Conservation (phyloP, 1,139 yeast genomes). For the Wickerhamomyces sp. region DNA sequence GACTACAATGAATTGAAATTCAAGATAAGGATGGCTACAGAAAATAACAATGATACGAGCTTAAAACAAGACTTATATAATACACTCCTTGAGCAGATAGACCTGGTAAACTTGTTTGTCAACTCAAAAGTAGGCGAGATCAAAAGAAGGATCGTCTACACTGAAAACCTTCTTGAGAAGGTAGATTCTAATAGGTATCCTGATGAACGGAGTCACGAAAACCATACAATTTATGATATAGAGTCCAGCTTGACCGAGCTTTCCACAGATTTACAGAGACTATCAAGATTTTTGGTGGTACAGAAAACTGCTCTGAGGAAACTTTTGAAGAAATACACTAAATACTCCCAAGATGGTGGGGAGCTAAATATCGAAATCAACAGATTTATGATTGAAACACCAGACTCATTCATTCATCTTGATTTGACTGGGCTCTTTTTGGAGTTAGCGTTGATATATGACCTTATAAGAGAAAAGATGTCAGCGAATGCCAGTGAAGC, state of each 20-base stretch:
- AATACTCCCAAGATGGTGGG: slow-evolving; percentile 45
- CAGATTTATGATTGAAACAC: slow-evolving; percentile 33
- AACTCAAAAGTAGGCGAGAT: slow-evolving; percentile 62
- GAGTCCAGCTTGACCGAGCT: slow-evolving; percentile 36
- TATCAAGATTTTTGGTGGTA: slow-evolving; percentile 68
- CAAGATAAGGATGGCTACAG: slow-evolving; percentile 47
- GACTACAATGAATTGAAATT: slow-evolving; percentile 75
- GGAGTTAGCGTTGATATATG: slow-evolving; percentile 57
- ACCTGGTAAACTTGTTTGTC: slow-evolving; percentile 54
- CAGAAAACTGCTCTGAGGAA: slow-evolving; percentile 82
- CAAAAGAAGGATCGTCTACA: slow-evolving; percentile 35
- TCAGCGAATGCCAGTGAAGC: neutral
- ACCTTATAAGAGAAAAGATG: slow-evolving; percentile 29
- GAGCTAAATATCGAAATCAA: slow-evolving; percentile 34
- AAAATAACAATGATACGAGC: slow-evolving; percentile 13
- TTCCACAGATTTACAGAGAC: slow-evolving; percentile 58
- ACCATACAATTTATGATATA: slow-evolving; percentile 20
- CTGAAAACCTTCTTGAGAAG: slow-evolving; percentile 33
- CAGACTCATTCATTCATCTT: slow-evolving; percentile 55
- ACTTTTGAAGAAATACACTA: slow-evolving; percentile 71
- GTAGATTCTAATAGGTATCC: slow-evolving; percentile 4
- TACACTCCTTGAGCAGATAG: slow-evolving; percentile 44
- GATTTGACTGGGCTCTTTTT: slow-evolving; percentile 62
- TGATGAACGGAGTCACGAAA: too few relatives aligned
- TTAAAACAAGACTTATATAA: slow-evolving; percentile 25